Evolutionary conservation across 1,284 basidiomycete genomes (phyloP).

Genomic region (Fomitopsis betulina): DNA sequence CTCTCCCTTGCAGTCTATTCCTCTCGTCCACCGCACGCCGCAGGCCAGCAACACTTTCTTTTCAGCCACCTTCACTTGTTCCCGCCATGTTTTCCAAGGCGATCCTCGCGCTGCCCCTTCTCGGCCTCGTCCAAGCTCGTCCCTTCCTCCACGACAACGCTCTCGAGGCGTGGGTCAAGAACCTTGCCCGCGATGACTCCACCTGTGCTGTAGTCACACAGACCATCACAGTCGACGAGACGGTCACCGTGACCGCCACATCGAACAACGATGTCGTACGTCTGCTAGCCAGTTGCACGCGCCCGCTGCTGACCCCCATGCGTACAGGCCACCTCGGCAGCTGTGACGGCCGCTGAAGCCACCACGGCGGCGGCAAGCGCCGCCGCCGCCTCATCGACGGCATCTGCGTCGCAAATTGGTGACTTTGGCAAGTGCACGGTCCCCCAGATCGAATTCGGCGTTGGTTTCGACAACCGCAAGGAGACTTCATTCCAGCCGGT

Average conservation of each 20-base stretch:
- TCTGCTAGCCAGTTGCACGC: not conserved
- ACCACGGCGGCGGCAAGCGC: slow-evolving; percentile 15
- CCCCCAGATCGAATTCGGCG: slow-evolving; percentile 57
- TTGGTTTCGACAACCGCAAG: slow-evolving; percentile 52
- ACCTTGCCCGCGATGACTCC: not conserved
- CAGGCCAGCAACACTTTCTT: slow-evolving; percentile 6
- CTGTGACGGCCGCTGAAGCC: too few relatives aligned
- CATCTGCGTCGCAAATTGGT: slow-evolving; percentile 28
- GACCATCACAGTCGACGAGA: not conserved
- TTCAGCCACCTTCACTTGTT: not conserved
- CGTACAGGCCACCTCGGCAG: slow-evolving; percentile 3
- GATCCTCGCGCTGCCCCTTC: not conserved
- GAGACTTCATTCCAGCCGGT: slow-evolving; percentile 53
- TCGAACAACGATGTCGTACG: not conserved
- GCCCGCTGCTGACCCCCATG: too few relatives aligned
- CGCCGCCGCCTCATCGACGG: slow-evolving; percentile 19
- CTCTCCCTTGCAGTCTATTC: slow-evolving; percentile 5
- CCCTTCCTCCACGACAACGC: not conserved
- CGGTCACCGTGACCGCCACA: not conserved
- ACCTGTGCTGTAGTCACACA: not conserved
- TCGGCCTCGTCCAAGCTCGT: not conserved
- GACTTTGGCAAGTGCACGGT: slow-evolving; percentile 53
- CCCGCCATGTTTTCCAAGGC: slow-evolving; percentile 2
- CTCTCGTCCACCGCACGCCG: not conserved
- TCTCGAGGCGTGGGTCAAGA: not conserved